A percentile compares a stretch with the other conserved stretches of the same genome.
Evolutionary conservation across 192 early-diverging fungal species (phyloP).

Genomic region (Rhizophagus sp.): DNA sequence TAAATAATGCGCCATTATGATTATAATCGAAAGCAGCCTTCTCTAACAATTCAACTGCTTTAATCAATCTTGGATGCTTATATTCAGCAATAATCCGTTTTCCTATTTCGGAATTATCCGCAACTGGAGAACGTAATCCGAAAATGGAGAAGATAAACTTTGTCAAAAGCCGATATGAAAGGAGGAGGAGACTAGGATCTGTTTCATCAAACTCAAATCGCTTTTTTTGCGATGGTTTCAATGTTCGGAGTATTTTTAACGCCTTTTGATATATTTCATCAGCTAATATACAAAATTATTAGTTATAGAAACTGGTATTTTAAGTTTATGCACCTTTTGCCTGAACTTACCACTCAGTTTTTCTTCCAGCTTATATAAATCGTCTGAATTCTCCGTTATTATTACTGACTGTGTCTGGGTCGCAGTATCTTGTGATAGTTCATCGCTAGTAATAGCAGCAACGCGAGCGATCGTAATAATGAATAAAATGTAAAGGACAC

Average conservation of each 20-base stretch:
- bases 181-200: not conserved
- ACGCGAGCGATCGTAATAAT: not conserved
- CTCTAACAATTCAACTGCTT: conserved; percentile 46
- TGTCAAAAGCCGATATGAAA: conserved; percentile 5
- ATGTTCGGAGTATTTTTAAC: not conserved
- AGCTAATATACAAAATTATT: not conserved
- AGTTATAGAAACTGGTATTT: not conserved
- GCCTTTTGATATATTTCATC: conserved; percentile 21
- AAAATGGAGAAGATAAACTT: not conserved
- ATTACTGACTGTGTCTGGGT: not conserved
- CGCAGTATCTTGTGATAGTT: not conserved
- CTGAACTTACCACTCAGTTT: not conserved
- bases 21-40: conserved; percentile 47
- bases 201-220: not conserved
- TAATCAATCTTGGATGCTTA: conserved; percentile 32
- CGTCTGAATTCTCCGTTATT: not conserved
- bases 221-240: conserved; percentile 1
- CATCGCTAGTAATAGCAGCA: not conserved
- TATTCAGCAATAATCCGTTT: not conserved
- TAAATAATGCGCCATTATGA: conserved; percentile 60
- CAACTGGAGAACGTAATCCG: not conserved
- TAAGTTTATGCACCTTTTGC: not conserved
- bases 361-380: not conserved
- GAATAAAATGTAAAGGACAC: not conserved
- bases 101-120: not conserved